Evolutionary conservation across 208 protist species (phyloP).

Genomic region (Tritrichomonas foetus): DNA sequence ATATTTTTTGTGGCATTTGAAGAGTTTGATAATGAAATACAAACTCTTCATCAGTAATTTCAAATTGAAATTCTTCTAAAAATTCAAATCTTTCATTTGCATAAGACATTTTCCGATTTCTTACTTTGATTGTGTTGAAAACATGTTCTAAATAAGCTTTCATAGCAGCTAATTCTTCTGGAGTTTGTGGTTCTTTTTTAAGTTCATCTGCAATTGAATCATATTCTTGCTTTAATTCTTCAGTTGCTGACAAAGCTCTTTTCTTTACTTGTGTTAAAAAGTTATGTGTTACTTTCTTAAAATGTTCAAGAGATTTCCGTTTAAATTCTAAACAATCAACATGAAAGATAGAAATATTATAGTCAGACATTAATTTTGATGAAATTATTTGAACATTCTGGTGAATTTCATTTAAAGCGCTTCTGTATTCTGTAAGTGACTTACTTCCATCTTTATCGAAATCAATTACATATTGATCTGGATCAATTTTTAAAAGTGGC

Average conservation of each 20-base stretch:
- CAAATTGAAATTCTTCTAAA: not conserved
- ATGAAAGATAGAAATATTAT: not conserved
- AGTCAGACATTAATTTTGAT: not conserved
- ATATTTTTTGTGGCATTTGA: not conserved
- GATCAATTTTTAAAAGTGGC: not conserved
- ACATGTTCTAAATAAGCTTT: not conserved
- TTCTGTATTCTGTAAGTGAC: not conserved
- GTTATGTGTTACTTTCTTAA: not conserved
- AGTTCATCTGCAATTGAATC: constrained; percentile 13
- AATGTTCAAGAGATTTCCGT: not conserved
- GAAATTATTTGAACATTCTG: not conserved
- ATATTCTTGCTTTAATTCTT: not conserved
- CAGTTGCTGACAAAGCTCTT: not conserved
- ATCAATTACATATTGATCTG: not conserved
- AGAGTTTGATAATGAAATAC: not conserved
- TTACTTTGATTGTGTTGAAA: not conserved
- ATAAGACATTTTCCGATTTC: not conserved
- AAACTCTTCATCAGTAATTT: not conserved
- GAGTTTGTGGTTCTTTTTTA: not conserved
- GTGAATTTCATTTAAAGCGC: not conserved
- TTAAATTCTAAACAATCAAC: not conserved
- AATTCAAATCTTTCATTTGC: not conserved
- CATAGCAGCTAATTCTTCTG: not conserved
- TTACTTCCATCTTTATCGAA: not conserved
- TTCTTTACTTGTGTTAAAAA: not conserved